phyloP scores from a whole-genome alignment of 2,329 filamentous ascomycete species.

The Neofusicoccum umdonicola region DNA sequence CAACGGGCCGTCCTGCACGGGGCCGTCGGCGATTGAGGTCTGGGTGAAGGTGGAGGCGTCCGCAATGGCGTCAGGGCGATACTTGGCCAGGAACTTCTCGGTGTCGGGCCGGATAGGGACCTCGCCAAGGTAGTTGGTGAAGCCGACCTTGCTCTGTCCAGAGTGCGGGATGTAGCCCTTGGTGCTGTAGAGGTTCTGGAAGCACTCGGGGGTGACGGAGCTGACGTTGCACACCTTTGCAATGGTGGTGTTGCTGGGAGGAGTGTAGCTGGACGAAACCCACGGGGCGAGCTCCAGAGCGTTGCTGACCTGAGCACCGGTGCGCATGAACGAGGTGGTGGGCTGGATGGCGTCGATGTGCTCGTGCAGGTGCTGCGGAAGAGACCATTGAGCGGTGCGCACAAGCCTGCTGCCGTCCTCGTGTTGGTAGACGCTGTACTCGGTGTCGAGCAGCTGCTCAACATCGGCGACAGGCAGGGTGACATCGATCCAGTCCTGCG shows the following conservation, averaged over 20 bases:
- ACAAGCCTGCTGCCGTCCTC: conserved; percentile 40
- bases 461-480: conserved; percentile 47
- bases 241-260: conserved; percentile 4
- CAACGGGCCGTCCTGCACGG: conserved; percentile 20
- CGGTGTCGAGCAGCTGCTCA: conserved; percentile 47
- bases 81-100: conserved; percentile 44
- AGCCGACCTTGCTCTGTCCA: conserved; percentile 50
- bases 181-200: conserved; percentile 54
- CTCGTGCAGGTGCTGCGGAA: conserved; percentile 38
- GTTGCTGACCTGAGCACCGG: conserved; percentile 18
- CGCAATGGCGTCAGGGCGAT: conserved; percentile 50
- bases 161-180: conserved; percentile 50
- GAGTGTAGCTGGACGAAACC: neutral
- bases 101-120: conserved; percentile 55
- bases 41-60: conserved; percentile 48
- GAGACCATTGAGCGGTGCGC: conserved; percentile 42
- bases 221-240: conserved; percentile 23
- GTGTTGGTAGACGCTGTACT: conserved; percentile 41
- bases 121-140: conserved; percentile 53
- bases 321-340: conserved; percentile 46
- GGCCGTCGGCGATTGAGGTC: conserved; percentile 25
- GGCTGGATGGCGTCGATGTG: conserved; percentile 52
- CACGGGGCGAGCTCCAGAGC: neutral
- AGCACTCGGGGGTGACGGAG: conserved; percentile 52
- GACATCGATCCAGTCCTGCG: conserved; percentile 55